Conservation (phyloP, 2,329 filamentous ascomycete species). For the Amauroascus verrucosus region DNA sequence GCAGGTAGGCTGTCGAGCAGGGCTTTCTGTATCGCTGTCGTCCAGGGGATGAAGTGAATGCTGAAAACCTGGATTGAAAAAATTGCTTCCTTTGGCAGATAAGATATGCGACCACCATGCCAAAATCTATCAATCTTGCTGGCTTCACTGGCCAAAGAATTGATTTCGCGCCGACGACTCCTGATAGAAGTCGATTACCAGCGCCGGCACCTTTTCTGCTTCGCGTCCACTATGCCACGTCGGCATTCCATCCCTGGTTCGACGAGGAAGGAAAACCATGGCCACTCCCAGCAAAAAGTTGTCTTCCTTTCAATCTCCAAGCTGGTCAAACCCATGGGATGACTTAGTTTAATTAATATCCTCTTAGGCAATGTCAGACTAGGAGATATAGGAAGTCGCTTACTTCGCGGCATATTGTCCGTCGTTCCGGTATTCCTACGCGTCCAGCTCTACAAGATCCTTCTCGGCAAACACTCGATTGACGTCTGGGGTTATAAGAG, state of each 20-base stretch:
- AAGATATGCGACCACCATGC: too few relatives aligned
- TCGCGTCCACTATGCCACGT: background rate
- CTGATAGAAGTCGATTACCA: constrained; percentile 6
- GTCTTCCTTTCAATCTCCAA: too few relatives aligned
- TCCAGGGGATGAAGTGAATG: too few relatives aligned
- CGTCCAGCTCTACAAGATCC: constrained; percentile 1
- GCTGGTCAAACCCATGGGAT: too few relatives aligned
- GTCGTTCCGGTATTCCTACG: constrained; percentile 6
- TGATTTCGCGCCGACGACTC: constrained; percentile 7
- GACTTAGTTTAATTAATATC: too few relatives aligned
- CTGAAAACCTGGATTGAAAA: too few relatives aligned
- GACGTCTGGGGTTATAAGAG: too few relatives aligned
- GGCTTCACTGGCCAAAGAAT: too few relatives aligned
- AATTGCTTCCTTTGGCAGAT: too few relatives aligned
- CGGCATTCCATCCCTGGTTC: background rate
- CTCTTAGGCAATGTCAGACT: background rate
- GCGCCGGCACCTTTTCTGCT: constrained; percentile 6
- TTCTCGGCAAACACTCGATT: background rate
- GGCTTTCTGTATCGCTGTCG: too few relatives aligned
- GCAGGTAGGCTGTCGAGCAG: too few relatives aligned
- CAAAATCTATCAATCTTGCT: too few relatives aligned
- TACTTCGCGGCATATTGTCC: constrained; percentile 3
- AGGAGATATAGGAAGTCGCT: background rate
- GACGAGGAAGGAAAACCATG: background rate
- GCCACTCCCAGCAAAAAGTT: background rate